phyloP scores from a whole-genome alignment of 768 basidiomycete species.

The Tubosaeta brunneosetosa region DNA sequence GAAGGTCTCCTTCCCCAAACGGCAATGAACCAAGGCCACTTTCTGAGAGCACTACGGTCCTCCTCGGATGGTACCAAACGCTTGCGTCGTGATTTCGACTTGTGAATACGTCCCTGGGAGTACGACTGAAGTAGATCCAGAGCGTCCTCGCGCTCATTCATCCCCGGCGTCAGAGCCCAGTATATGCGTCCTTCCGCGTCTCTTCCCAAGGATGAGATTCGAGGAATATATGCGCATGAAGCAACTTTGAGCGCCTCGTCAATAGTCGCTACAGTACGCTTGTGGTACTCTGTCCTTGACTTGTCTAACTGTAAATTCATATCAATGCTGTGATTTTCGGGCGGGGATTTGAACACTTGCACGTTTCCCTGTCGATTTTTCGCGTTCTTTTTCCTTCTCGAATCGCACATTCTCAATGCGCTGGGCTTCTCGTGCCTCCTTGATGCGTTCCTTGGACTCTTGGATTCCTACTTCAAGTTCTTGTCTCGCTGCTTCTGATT shows the following conservation, averaged over 20 bases:
- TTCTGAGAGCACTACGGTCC: slow-evolving; percentile 47
- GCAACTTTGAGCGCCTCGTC: slow-evolving; percentile 55
- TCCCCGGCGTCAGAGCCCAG: slow-evolving; percentile 60
- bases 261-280: slow-evolving; percentile 42
- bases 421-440: slow-evolving; percentile 47
- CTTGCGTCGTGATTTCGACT: slow-evolving; percentile 36
- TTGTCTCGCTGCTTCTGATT: slow-evolving; percentile 45
- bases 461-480: slow-evolving; percentile 58
- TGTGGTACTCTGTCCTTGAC: slow-evolving; percentile 44
- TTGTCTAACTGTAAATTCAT: slow-evolving; percentile 36
- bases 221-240: slow-evolving; percentile 41
- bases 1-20: slow-evolving; percentile 62
- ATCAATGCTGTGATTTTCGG: neutral
- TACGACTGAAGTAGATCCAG: slow-evolving; percentile 25
- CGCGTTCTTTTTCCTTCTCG: slow-evolving; percentile 44
- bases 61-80: slow-evolving; percentile 39
- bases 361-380: slow-evolving; percentile 40
- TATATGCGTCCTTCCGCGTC: slow-evolving; percentile 66
- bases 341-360: slow-evolving; percentile 1
- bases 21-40: slow-evolving; percentile 76
- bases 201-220: slow-evolving; percentile 60
- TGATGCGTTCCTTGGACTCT: slow-evolving; percentile 50
- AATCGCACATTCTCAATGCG: slow-evolving; percentile 30
- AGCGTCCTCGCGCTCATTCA: slow-evolving; percentile 51
- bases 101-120: slow-evolving; percentile 28